phyloP scores from a whole-genome alignment of 768 basidiomycete genomes.

The Pleurotus cornucopiae region DNA sequence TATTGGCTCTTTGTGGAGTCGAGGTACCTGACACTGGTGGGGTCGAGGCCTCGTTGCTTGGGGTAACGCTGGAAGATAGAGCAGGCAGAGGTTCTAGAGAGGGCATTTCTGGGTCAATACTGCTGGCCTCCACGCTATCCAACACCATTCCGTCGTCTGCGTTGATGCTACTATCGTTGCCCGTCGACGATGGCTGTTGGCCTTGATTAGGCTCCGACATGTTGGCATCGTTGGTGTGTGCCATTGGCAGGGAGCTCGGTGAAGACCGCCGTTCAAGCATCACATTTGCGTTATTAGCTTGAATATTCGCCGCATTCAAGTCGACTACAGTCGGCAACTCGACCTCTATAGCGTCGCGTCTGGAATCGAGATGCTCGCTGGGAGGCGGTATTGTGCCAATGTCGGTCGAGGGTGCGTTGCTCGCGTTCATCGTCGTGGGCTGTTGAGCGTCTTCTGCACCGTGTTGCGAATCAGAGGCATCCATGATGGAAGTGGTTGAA shows the following conservation, averaged over 20 bases:
- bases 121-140: background rate
- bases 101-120: background rate
- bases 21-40: background rate
- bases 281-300: background rate
- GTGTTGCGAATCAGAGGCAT: background rate
- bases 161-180: background rate
- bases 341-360: background rate
- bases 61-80: background rate
- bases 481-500: slow-evolving; percentile 1
- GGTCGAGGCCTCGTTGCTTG: background rate
- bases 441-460: background rate
- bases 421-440: background rate
- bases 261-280: too few species aligned
- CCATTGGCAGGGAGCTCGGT: too few species aligned
- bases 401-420: background rate
- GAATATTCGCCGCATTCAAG: background rate
- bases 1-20: slow-evolving; percentile 1
- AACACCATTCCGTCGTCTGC: background rate
- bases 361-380: background rate
- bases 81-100: background rate
- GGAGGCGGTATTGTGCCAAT: background rate
- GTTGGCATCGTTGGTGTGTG: background rate
- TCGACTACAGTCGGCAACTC: background rate
- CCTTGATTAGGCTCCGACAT: background rate
- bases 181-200: background rate